phyloP scores from a whole-genome alignment of 2,329 filamentous ascomycete species.

The Simplicillium aogashimaense region DNA sequence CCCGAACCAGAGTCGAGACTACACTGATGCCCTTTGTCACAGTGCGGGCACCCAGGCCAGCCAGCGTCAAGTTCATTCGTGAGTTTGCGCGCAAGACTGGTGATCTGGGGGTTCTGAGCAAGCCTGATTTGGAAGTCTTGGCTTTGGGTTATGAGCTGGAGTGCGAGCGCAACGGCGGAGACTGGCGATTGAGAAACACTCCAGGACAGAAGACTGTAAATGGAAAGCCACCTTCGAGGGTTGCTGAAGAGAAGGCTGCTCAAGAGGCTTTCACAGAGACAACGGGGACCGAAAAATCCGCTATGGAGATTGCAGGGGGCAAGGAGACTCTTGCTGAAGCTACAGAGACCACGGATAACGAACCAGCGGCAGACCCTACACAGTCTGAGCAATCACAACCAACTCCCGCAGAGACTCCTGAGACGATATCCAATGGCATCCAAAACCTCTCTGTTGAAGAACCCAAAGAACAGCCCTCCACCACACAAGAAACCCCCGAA shows the following conservation, averaged over 20 bases:
- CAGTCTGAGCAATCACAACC: neutral
- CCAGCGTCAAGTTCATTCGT: slow-evolving; percentile 69
- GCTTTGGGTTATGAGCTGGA: slow-evolving; percentile 93
- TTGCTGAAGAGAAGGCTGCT: slow-evolving; percentile 12
- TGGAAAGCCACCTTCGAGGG: slow-evolving; percentile 48
- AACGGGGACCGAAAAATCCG: slow-evolving; percentile 6
- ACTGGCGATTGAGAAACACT: slow-evolving; percentile 70
- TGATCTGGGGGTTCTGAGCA: slow-evolving; percentile 78
- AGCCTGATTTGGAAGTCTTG: slow-evolving; percentile 79
- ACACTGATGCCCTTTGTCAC: slow-evolving; percentile 78
- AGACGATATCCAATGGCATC: too few relatives aligned
- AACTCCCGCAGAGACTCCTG: neutral
- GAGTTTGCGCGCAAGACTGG: slow-evolving; percentile 86
- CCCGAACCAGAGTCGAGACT: slow-evolving; percentile 71
- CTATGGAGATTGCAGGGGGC: slow-evolving; percentile 6
- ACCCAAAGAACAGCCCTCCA: too few relatives aligned
- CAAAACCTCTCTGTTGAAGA: too few relatives aligned
- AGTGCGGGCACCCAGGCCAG: slow-evolving; percentile 61
- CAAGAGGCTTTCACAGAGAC: too few relatives aligned
- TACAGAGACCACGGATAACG: slow-evolving; percentile 6
- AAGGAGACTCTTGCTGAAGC: too few relatives aligned
- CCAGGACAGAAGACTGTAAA: slow-evolving; percentile 75
- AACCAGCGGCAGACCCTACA: neutral
- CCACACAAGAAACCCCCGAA: neutral
- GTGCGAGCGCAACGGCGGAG: slow-evolving; percentile 78